Conservation (phyloP, 2,329 filamentous ascomycete genomes). For the Fusarium tricinctum region DNA sequence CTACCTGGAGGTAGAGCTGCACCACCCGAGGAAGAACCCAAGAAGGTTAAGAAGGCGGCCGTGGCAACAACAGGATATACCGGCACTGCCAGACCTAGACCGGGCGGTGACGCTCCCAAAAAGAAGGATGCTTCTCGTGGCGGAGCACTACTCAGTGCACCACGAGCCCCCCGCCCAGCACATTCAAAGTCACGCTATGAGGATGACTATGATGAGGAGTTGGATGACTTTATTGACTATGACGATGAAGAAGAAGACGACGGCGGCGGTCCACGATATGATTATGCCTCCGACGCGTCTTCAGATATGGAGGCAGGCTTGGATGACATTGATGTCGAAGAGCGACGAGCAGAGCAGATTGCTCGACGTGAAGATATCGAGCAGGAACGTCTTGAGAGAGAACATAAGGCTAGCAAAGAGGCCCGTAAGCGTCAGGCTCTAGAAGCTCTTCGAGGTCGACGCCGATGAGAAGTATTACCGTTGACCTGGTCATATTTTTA, state of each 20-base stretch:
- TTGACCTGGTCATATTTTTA: background rate
- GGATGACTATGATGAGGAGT: conserved; percentile 73
- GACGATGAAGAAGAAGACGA: conserved; percentile 70
- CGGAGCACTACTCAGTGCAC: conserved; percentile 58
- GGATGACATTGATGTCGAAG: conserved; percentile 81
- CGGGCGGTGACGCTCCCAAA: conserved; percentile 53
- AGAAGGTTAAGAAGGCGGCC: conserved; percentile 73
- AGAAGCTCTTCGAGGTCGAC: conserved; percentile 54
- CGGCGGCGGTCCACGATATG: conserved; percentile 59
- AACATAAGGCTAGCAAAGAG: conserved; percentile 73
- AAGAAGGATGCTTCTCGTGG: conserved; percentile 56
- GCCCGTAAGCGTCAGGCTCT: conserved; percentile 63
- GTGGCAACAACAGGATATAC: conserved; percentile 74
- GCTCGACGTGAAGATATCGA: conserved; percentile 77
- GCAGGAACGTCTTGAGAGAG: conserved; percentile 73
- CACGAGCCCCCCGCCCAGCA: conserved; percentile 47
- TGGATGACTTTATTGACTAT: conserved; percentile 74
- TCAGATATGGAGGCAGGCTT: conserved; percentile 85
- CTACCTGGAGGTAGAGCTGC: conserved; percentile 31
- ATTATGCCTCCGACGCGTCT: conserved; percentile 74
- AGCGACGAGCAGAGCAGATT: conserved; percentile 70
- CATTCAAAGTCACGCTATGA: conserved; percentile 60
- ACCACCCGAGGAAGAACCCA: conserved; percentile 56
- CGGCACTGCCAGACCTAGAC: conserved; percentile 73
- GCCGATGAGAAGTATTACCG: conserved; percentile 40